Evolutionary conservation across 805 yeast species (phyloP), one percentile per base, ranked within the genome.

Genomic region (Brettanomyces custersianus): DNA sequence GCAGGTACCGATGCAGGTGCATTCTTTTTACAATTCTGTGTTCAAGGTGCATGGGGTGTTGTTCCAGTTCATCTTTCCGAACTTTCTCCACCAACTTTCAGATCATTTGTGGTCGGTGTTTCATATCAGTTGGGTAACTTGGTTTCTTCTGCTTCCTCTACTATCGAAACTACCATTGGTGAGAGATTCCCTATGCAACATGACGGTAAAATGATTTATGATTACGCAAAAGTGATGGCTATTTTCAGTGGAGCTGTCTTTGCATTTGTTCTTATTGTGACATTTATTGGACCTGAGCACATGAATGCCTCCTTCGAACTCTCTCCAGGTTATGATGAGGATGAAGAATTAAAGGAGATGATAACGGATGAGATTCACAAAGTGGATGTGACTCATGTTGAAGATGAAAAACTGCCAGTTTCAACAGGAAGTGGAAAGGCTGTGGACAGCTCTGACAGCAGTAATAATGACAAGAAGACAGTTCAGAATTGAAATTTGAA

Each of bases 21-120:
- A 1, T 75, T 76, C 52, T 74, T 72, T 58, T 55, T 76, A 40
- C 82, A 76, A 49, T 71, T 71, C 49, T 72, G 68, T 40, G 81
- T 77, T 36, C 81, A 75, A 57, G 83, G 83, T 48, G 74, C 77
- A 20, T 77, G 80, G 78, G 83, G 83, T 46, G 76, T 74, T 29
- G 63, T 71, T 36, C 83, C 83, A 36, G 64, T 74, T 39, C 80
- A 76, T 54, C 58, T 77, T 36, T 63, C 75, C 4, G 82, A 75
- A 54, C 62, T 78, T 42, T 66, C 80, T 28, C 78, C 78, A 39
- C 77, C 79, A 16, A 74, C 72, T 40, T 74, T 70, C 59, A 65
- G 78, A 55, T 66, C 83, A 7, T 73, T 78, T 40, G 72, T 75
- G 35, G 69, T 72, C 29, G 85, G 85, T 51, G 66, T 68, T 23